phyloP scores from a whole-genome alignment of 805 yeast species.

The Yamadazyma tumulicola region DNA sequence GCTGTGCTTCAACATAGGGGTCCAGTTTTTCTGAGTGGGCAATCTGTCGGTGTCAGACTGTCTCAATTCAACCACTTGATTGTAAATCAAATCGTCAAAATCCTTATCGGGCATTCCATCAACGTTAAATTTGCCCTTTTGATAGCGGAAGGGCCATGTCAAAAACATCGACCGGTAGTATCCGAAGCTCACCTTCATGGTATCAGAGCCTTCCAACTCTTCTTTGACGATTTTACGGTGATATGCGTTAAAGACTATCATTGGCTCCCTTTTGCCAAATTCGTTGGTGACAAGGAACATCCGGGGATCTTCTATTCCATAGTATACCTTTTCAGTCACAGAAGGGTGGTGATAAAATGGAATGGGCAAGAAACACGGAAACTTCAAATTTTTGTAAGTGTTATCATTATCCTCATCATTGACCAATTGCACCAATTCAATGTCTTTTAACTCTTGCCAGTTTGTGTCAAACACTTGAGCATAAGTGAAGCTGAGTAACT shows the following conservation, averaged over 20 bases:
- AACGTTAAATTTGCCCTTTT: slow-evolving; percentile 22
- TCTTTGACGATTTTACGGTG: slow-evolving; percentile 15
- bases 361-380: slow-evolving; percentile 27
- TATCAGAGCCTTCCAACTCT: too few species aligned
- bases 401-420: slow-evolving; percentile 10
- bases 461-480: slow-evolving; percentile 43
- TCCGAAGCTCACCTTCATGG: slow-evolving; percentile 15
- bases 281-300: slow-evolving; percentile 31
- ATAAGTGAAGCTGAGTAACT: slow-evolving; percentile 39
- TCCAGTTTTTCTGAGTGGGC: slow-evolving; percentile 35
- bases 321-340: slow-evolving; percentile 16
- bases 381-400: slow-evolving; percentile 11
- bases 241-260: slow-evolving; percentile 39
- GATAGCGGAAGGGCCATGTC: slow-evolving; percentile 30
- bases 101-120: slow-evolving; percentile 17
- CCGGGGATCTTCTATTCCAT: slow-evolving; percentile 53
- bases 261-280: slow-evolving; percentile 41
- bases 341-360: slow-evolving; percentile 27
- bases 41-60: slow-evolving; percentile 10
- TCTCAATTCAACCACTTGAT: slow-evolving; percentile 19
- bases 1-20: slow-evolving; percentile 30
- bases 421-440: slow-evolving; percentile 20
- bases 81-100: slow-evolving; percentile 15
- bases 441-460: slow-evolving; percentile 41
- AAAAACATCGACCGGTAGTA: slow-evolving; percentile 28